These are phyloP conservation scores for Aureobasidium sp. DNA, from an alignment of 2,329 filamentous ascomycete species.

Conservation along the genomic window DNA sequence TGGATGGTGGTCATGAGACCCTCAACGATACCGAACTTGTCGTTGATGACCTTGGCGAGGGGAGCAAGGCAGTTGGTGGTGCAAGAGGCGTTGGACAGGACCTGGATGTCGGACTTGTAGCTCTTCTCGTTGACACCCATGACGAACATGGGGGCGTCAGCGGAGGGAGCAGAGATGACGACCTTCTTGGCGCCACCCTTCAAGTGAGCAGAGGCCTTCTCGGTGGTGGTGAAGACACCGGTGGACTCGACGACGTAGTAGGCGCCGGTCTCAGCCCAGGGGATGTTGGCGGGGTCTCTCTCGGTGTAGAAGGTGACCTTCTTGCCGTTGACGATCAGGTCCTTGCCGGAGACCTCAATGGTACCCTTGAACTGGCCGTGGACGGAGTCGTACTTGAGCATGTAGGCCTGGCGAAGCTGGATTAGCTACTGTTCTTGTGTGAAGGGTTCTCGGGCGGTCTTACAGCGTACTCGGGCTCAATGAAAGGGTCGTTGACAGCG, in stretches of 20 bases:
- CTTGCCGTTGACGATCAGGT: constrained; percentile 88
- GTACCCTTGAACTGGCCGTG: constrained; percentile 96
- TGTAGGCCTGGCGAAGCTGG: constrained; percentile 67
- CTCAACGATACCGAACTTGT: constrained; percentile 96
- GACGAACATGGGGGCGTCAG: constrained; percentile 99
- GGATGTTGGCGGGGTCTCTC: constrained; percentile 82
- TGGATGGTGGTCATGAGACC: constrained; percentile 99
- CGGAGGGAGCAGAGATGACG: constrained; percentile 75
- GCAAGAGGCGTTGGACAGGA: constrained; percentile 99
- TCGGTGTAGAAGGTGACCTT: constrained; percentile 89
- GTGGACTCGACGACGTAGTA: constrained; percentile 96
- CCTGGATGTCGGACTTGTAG: constrained; percentile 83
- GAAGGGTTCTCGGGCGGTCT: constrained; percentile 37
- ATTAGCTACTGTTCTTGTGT: constrained; percentile 6
- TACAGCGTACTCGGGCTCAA: constrained; percentile 95
- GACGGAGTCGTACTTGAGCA: constrained; percentile 98
- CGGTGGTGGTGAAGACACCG: constrained; percentile 97
- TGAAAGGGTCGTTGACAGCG: constrained; percentile 99
- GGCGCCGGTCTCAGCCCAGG: constrained; percentile 80
- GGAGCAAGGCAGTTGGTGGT: constrained; percentile 99
- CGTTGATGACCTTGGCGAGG: constrained; percentile 98
- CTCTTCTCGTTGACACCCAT: constrained; percentile 96
- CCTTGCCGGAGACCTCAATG: constrained; percentile 64
- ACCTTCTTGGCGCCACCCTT: constrained; percentile 97
- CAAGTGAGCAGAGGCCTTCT: constrained; percentile 91